phyloP scores from a whole-genome alignment of 148 eudicot genomes.

The Rhododendron mucronatum region DNA sequence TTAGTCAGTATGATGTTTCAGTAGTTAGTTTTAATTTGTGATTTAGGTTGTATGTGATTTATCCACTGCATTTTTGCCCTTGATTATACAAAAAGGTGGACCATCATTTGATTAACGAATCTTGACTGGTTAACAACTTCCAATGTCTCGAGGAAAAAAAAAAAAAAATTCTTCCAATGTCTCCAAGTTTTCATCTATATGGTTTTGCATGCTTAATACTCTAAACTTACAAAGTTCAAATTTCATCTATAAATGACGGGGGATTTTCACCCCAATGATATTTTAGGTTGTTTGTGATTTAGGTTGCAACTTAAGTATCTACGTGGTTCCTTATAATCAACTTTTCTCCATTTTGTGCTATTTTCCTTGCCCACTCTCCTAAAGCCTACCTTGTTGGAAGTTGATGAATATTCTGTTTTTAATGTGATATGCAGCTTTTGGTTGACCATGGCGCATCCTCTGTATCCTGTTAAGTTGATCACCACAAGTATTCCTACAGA shows the following conservation, averaged over 20 bases:
- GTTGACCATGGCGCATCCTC: slow-evolving; percentile 41
- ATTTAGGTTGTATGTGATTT: neutral
- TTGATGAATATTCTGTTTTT: neutral
- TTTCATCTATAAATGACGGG: neutral
- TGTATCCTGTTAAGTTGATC: slow-evolving; percentile 51
- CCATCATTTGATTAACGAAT: neutral
- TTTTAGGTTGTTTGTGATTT: neutral
- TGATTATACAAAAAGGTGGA: neutral
- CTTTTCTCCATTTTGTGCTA: neutral
- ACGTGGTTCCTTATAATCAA: neutral
- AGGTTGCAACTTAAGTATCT: neutral
- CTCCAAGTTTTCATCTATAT: neutral
- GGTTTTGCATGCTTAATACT: neutral
- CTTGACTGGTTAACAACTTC: neutral
- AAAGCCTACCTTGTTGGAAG: neutral
- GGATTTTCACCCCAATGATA: neutral
- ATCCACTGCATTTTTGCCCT: neutral
- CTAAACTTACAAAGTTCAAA: neutral
- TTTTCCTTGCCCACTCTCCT: neutral
- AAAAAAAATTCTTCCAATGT: neutral
- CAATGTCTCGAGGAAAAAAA: neutral
- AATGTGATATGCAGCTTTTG: slow-evolving; percentile 44
- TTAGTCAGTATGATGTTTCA: neutral
- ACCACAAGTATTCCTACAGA: slow-evolving; percentile 41
- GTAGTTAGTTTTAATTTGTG: neutral